Evolutionary conservation across 1,284 basidiomycete species (phyloP).

Genomic region (Ceratorhiza oryzae-sativae): DNA sequence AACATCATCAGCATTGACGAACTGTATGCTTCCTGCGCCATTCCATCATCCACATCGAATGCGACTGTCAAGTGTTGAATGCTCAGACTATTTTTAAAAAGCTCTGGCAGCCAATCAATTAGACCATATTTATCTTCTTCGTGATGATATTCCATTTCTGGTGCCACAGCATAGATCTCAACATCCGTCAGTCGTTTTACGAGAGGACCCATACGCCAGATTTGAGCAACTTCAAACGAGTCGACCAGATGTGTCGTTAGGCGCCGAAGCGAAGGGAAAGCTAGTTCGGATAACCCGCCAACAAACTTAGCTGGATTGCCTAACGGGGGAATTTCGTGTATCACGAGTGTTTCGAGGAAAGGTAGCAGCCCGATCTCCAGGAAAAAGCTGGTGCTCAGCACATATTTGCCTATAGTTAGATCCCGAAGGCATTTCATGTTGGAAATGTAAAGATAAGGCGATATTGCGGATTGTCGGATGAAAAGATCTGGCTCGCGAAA

Average conservation of each 20-base stretch:
- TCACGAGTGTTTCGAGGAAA: background rate
- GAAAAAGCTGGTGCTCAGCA: too few relatives aligned
- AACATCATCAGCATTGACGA: background rate
- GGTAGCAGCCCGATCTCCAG: background rate
- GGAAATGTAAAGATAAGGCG: constrained; percentile 4
- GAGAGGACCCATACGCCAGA: constrained; percentile 11
- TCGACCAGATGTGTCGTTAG: background rate
- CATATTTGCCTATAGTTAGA: constrained; percentile 65
- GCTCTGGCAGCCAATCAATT: background rate
- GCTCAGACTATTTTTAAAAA: background rate
- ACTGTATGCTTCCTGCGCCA: too few relatives aligned
- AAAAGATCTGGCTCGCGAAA: background rate
- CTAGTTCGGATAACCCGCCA: background rate
- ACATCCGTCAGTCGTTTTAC: background rate
- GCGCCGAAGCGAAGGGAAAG: background rate
- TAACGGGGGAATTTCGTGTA: background rate
- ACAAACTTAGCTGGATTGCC: too few relatives aligned
- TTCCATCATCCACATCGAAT: background rate
- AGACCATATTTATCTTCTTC: background rate
- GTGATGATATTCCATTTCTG: background rate
- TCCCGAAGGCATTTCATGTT: constrained; percentile 58
- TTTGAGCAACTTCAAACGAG: constrained; percentile 1
- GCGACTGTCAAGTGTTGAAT: background rate
- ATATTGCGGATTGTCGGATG: background rate
- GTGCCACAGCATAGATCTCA: background rate